phyloP scores from a whole-genome alignment of 2,329 filamentous ascomycete species.

The Leptosphaerulina australis region DNA sequence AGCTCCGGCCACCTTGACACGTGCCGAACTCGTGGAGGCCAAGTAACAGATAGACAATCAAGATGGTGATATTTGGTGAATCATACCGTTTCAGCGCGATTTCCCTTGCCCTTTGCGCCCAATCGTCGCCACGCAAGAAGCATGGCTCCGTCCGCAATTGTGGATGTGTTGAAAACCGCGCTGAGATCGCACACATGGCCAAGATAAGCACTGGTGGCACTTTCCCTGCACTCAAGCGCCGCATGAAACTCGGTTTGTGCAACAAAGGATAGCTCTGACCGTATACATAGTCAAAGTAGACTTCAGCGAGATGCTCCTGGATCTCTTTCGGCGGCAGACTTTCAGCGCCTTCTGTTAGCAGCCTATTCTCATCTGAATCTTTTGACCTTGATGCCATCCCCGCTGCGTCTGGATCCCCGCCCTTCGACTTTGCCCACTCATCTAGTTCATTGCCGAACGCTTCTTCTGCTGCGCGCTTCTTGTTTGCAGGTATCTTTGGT shows the following conservation, averaged over 20 bases:
- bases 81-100: conserved; percentile 90
- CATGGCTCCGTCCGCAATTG: conserved; percentile 75
- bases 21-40: conserved; percentile 96
- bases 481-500: conserved; percentile 63
- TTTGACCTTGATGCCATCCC: conserved; percentile 52
- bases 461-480: conserved; percentile 84
- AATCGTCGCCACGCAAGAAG: conserved; percentile 88
- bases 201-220: conserved; percentile 89
- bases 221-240: conserved; percentile 76
- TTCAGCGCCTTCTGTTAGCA: conserved; percentile 82
- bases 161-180: conserved; percentile 89
- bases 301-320: conserved; percentile 89
- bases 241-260: conserved; percentile 97
- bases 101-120: conserved; percentile 84
- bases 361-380: conserved; percentile 74
- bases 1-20: conserved; percentile 92
- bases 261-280: conserved; percentile 93
- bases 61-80: conserved; percentile 92
- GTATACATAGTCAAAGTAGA: conserved; percentile 95
- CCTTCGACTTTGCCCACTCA: conserved; percentile 71
- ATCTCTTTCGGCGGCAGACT: conserved; percentile 83
- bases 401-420: conserved; percentile 59
- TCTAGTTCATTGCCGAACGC: conserved; percentile 84
- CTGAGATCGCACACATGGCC: conserved; percentile 95
- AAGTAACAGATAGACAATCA: conserved; percentile 87